Conservation (phyloP, 2,329 filamentous ascomycete genomes). For the Alternaria infectoria region DNA sequence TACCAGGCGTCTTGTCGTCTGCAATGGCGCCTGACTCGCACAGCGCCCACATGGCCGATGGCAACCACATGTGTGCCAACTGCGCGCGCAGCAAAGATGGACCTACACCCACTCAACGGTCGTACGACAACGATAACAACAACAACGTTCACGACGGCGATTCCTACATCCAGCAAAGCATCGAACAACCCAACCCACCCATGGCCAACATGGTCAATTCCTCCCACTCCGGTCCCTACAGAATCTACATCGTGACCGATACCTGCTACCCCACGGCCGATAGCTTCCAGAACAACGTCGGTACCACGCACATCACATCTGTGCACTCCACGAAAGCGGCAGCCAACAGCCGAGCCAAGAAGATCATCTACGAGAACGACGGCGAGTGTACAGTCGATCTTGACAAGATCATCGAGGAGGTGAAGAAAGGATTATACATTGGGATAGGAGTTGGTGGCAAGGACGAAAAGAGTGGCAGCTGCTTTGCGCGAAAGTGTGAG, state of each 20-base stretch:
- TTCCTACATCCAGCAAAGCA: constrained; percentile 14
- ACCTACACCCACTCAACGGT: constrained; percentile 12
- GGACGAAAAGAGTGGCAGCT: constrained; percentile 11
- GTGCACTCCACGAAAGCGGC: constrained; percentile 24
- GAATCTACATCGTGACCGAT: constrained; percentile 32
- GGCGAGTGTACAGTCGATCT: constrained; percentile 24
- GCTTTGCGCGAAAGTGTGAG: constrained; percentile 32
- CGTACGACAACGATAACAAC: constrained; percentile 1
- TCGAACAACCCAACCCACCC: constrained; percentile 3
- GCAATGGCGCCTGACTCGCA: constrained; percentile 4
- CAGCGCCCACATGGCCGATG: neutral
- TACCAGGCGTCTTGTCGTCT: neutral
- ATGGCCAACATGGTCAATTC: neutral
- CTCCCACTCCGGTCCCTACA: constrained; percentile 3
- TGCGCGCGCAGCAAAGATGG: constrained; percentile 2
- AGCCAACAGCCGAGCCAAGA: constrained; percentile 31
- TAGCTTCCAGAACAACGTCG: constrained; percentile 25
- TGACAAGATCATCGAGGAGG: constrained; percentile 33
- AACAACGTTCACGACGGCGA: neutral
- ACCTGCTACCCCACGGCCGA: constrained; percentile 23
- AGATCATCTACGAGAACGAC: constrained; percentile 28
- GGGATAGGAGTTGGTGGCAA: constrained; percentile 29
- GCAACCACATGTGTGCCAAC: neutral
- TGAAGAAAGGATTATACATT: constrained; percentile 26
- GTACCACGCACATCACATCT: constrained; percentile 24